Evolutionary conservation across 2,329 filamentous ascomycete genomes (phyloP).

Genomic region (Pestalotiopsis sp.): DNA sequence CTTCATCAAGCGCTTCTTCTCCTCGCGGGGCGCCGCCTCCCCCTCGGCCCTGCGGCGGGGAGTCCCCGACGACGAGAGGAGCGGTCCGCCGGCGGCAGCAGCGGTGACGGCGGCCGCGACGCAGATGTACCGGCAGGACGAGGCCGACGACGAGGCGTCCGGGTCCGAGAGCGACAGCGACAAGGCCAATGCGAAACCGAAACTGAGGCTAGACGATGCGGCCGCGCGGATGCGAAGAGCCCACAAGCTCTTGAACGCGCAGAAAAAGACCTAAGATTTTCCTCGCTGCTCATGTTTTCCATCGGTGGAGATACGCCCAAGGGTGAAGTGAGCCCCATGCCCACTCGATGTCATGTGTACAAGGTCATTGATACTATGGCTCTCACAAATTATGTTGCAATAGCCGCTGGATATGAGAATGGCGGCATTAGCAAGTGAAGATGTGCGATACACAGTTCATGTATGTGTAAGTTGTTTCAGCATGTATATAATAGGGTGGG

Average conservation of each 20-base stretch:
- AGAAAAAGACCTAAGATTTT: neutral
- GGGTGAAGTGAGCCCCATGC: too few species aligned
- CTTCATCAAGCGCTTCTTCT: neutral
- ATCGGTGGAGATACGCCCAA: too few species aligned
- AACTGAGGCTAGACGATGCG: conserved; percentile 22
- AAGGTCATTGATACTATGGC: too few species aligned
- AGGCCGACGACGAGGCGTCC: conserved; percentile 15
- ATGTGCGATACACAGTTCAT: too few species aligned
- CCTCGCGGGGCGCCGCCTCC: neutral
- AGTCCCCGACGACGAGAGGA: neutral
- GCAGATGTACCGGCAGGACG: conserved; percentile 19
- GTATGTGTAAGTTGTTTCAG: too few species aligned
- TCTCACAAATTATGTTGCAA: too few species aligned
- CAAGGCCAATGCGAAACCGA: conserved; percentile 17
- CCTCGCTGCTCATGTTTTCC: too few species aligned
- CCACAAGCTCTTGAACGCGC: conserved; percentile 21
- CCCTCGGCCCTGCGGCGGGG: neutral
- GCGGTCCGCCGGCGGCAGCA: neutral
- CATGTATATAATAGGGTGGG: too few species aligned
- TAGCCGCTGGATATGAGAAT: too few species aligned
- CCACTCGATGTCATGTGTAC: too few species aligned
- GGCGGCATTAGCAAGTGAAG: too few species aligned
- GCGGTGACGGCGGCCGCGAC: conserved; percentile 2
- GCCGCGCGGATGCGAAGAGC: conserved; percentile 26
- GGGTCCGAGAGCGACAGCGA: conserved; percentile 22